A percentile compares a stretch with the other conserved stretches of the same genome.
phyloP scores from a whole-genome alignment of 306 rosid species.

The Macrotyloma uniflorum region DNA sequence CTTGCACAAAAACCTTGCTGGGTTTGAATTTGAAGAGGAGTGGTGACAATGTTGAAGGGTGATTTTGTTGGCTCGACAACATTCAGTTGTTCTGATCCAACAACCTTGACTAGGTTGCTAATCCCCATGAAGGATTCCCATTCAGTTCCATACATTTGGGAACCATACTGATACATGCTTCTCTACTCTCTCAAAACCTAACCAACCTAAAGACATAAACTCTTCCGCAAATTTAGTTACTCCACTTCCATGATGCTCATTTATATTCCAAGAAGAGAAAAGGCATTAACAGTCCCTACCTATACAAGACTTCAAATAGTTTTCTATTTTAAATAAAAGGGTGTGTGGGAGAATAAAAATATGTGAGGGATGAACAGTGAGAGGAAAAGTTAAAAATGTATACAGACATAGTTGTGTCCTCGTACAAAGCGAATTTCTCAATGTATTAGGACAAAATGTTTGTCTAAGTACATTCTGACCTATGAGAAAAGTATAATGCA shows the following conservation, averaged over 20 bases:
- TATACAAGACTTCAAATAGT: conserved; percentile 2
- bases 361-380: not conserved
- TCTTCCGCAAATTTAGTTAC: not conserved
- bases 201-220: not conserved
- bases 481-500: conserved; percentile 6
- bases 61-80: conserved; percentile 35
- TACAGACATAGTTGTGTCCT: conserved; percentile 30
- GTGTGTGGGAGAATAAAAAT: not conserved
- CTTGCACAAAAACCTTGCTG: conserved; percentile 20
- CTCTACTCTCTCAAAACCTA: not conserved
- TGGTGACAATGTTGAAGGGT: conserved; percentile 33
- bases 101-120: conserved; percentile 26
- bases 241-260: conserved; percentile 21
- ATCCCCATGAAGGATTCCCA: conserved; percentile 38
- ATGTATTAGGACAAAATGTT: conserved; percentile 21
- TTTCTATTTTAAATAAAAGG: not conserved
- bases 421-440: conserved; percentile 26
- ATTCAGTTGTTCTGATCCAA: conserved; percentile 33
- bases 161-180: conserved; percentile 30
- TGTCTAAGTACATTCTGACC: conserved; percentile 35
- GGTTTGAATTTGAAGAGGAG: conserved; percentile 34
- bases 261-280: conserved; percentile 19
- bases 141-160: conserved; percentile 30
- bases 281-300: not conserved
- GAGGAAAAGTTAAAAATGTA: conserved; percentile 30